Evolutionary conservation across 768 basidiomycete genomes (phyloP), one percentile per base, ranked within the genome.

Genomic region (Cystoderma amianthinum): DNA sequence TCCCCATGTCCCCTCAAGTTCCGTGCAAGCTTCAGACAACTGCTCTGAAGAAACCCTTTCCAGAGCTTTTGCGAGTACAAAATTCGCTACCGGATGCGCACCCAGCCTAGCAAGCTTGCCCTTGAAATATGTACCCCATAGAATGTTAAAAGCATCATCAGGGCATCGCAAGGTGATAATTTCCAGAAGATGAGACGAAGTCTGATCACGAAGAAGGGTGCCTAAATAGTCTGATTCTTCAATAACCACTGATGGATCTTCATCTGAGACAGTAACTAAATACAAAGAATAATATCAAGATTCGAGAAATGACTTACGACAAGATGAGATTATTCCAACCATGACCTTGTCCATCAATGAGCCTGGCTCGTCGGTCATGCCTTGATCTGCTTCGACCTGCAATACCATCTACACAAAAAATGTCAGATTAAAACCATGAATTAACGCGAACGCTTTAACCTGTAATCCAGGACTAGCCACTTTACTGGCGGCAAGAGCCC

Each of bases 1-100:
- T n/a, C 56, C 61, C 74, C 85, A 78, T 30, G 67, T 56, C 24
- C 59, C 66, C 35, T 65, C 59, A 23, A 93, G 64, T 52, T 92
- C 88, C n/a, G 60, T 50, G 34, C 81, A 71, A 12, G 77, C 68
- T 4, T 62, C 67, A 1, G 58, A 57, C 23, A 97, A 55, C 45
- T 85, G 78, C 3, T 30, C 61, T 13, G 60, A 65, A n/a, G 73
- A 65, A 10, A 81, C 57, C 35, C 88, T 69, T 38, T 78, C 77
- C 19, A 94, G 48, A 1, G 83, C 86, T 57, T 80, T 84, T 1
- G 93, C 85, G 3, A 93, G 69, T 16, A 97, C 93, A 52, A 92
- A 99, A 55, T 98, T 99, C 10, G 89, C 92, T 2, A 94, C 86
- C 2, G 94, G 91, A 59, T 99, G 95, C 15, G 73, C 67, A 13